These are phyloP conservation scores for Chrysosporium queenslandicum DNA, from an alignment of 2,329 filamentous ascomycete species.

Conservation along the genomic window DNA sequence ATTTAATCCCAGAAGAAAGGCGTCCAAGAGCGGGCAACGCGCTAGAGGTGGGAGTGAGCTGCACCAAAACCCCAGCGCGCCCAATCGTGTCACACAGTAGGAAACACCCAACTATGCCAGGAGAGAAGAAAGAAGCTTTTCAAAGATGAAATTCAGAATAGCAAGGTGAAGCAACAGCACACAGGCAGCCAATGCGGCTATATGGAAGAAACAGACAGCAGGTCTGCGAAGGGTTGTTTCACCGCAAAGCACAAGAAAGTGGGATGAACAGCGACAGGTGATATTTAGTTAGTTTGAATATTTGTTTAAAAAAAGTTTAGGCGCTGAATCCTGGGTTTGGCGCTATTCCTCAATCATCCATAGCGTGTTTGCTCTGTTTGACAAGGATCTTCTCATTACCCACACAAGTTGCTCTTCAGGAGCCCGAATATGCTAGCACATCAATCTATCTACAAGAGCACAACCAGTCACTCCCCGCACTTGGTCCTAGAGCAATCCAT, in stretches of 20 bases:
- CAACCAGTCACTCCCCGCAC: background rate
- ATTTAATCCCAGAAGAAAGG: background rate
- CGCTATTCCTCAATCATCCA: background rate
- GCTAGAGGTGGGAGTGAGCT: background rate
- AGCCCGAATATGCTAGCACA: background rate
- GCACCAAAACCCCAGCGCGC: slow-evolving; percentile 1
- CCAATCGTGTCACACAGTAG: slow-evolving; percentile 8
- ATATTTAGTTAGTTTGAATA: slow-evolving; percentile 10
- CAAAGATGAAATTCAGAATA: background rate
- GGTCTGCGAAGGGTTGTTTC: slow-evolving; percentile 2
- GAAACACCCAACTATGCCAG: background rate
- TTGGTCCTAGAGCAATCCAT: background rate
- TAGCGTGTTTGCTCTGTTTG: slow-evolving; percentile 8
- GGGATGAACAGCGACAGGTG: slow-evolving; percentile 11
- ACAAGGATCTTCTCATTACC: background rate
- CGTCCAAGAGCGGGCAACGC: background rate
- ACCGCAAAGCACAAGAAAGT: slow-evolving; percentile 9
- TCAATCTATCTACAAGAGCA: background rate
- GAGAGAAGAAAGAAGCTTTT: background rate
- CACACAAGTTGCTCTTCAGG: background rate
- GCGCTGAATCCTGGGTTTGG: background rate
- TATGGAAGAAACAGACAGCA: background rate
- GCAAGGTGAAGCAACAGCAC: background rate
- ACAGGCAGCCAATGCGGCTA: slow-evolving; percentile 6
- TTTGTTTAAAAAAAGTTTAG: slow-evolving; percentile 12